Evolutionary conservation across 148 eudicot species (phyloP), one percentile per base, ranked within the genome.

Genomic region (Dianthus caryophyllus): DNA sequence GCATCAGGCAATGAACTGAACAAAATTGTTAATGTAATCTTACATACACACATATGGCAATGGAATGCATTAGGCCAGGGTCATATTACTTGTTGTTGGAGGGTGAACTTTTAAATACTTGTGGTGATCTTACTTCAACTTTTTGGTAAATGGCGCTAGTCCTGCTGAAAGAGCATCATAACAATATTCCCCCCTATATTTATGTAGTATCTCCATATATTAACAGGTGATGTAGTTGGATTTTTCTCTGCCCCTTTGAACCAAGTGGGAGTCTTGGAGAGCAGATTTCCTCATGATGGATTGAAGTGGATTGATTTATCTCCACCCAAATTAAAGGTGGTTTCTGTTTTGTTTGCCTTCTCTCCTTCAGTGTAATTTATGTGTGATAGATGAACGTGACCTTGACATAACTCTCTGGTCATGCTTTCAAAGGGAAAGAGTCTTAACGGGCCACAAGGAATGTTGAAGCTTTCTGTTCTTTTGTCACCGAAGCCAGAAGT

Each of bases 191-290:
- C 13, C 6, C 22, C 6, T 57, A 8, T 17, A 31, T 12, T 46
- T 9, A 43, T 33, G 24, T 36, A 17, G 22, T 29, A 27, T 55
- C 30, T 63, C 39, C 51, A 46, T 68, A 18, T 67, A 27, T 64
- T 78, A 78, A 48, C 84, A 94, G 99, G 93, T 72, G 85, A 83
- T 24, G 72, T 80, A 15, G 81, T 90, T 79, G 97, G 99, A 50
- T 83, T 66, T 69, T 86, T 75, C 78, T 83, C 90, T 11, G 71
- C 84, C 57, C 78, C 92, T 41, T 64, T 94, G 84, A 82, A 81
- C 71, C 80, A 82, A 50, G 72, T 94, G 59, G 77, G 79, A 30
- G 59, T 66, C 61, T 68, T 68, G 63, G 80, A 77, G 72, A 73
- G 46, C 20, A 36, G 75, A 25, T 64, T 53, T 59, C 68, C 67